Evolutionary conservation across 148 eudicot species (phyloP).

Genomic region (Fagopyrum tataricum): DNA sequence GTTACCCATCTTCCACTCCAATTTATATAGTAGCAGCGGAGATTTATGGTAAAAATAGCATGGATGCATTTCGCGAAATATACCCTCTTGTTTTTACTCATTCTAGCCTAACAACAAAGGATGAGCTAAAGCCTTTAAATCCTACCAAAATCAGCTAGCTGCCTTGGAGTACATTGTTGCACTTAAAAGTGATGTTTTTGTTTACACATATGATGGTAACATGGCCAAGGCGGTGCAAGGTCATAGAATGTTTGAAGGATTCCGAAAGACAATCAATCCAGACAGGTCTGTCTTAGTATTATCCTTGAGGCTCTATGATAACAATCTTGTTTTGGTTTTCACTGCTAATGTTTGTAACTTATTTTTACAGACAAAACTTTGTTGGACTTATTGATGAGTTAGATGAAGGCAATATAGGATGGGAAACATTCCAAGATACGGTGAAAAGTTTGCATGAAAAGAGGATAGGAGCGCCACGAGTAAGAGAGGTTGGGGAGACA

Average conservation of each 20-base stretch:
- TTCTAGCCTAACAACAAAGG: constrained; percentile 32
- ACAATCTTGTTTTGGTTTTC: neutral
- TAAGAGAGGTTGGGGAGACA: constrained; percentile 21
- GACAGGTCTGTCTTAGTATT: constrained; percentile 26
- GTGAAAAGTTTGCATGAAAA: constrained; percentile 34
- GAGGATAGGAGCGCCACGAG: constrained; percentile 38
- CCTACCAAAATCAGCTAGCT: constrained; percentile 42
- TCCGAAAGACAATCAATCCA: constrained; percentile 49
- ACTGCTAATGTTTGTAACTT: neutral
- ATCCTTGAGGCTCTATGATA: neutral
- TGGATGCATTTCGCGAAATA: constrained; percentile 23
- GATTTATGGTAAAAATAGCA: constrained; percentile 37
- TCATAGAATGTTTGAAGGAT: constrained; percentile 48
- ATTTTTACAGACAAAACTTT: constrained; percentile 27
- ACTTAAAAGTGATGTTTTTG: constrained; percentile 42
- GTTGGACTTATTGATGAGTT: constrained; percentile 37
- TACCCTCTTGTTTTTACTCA: constrained; percentile 36
- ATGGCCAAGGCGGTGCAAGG: constrained; percentile 66
- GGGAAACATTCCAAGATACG: constrained; percentile 37
- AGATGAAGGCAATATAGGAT: constrained; percentile 29
- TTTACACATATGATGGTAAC: constrained; percentile 52
- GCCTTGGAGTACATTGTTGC: constrained; percentile 54
- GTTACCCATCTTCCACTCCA: constrained; percentile 33
- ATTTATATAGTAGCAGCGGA: constrained; percentile 60
- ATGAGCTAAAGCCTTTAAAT: constrained; percentile 36